These are phyloP conservation scores for Rhododendron simsii DNA, from an alignment of 148 eudicot species.

Conservation along the genomic window DNA sequence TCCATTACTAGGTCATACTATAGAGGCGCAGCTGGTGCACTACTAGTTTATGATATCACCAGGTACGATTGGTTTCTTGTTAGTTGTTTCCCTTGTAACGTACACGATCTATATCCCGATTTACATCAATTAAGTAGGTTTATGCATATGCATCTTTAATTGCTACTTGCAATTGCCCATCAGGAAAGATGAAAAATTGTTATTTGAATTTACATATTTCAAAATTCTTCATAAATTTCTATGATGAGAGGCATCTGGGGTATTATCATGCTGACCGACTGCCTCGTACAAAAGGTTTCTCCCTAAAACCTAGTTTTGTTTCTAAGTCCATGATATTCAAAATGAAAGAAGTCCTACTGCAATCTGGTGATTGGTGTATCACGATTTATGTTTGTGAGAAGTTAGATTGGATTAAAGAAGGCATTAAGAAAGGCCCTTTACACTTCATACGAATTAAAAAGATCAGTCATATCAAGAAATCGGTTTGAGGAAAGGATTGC, in stretches of 20 bases:
- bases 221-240: background rate
- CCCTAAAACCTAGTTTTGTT: background rate
- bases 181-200: background rate
- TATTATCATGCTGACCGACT: background rate
- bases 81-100: background rate
- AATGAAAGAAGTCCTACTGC: background rate
- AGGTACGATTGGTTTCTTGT: slow-evolving; percentile 25
- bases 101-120: background rate
- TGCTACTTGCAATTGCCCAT: background rate
- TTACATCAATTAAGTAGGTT: background rate
- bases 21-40: slow-evolving; percentile 61
- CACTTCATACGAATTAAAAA: background rate
- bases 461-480: background rate
- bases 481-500: background rate
- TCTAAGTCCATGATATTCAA: background rate
- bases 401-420: background rate
- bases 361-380: background rate
- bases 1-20: slow-evolving; percentile 62
- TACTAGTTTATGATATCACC: slow-evolving; percentile 60
- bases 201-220: background rate
- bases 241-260: background rate
- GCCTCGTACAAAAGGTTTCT: background rate
- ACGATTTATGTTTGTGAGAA: background rate
- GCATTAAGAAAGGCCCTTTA: background rate
- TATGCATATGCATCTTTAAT: background rate